Conservation (phyloP, 495 filamentous ascomycete species). For the Penicillium paradoxum region DNA sequence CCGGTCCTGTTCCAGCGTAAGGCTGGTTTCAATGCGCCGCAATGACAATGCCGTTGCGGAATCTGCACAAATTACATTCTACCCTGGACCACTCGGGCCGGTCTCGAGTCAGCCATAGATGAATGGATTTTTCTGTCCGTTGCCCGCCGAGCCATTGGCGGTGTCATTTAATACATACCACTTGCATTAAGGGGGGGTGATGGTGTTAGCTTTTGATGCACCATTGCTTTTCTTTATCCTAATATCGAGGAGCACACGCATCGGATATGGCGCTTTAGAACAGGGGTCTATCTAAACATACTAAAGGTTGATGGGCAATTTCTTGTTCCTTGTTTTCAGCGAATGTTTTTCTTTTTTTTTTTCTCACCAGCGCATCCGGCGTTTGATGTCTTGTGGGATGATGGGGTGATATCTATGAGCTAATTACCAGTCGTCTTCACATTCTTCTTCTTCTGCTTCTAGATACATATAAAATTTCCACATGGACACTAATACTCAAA, state of each 20-base stretch:
- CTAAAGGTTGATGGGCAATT: constrained; percentile 9
- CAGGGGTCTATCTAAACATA: constrained; percentile 17
- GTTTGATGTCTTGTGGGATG: constrained; percentile 20
- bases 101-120: constrained; percentile 16
- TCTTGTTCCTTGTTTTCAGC: constrained; percentile 25
- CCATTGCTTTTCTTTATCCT: neutral
- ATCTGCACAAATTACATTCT: constrained; percentile 1
- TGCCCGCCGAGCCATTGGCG: neutral
- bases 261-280: constrained; percentile 16
- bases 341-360: constrained; percentile 4
- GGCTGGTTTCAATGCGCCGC: neutral
- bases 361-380: constrained; percentile 18
- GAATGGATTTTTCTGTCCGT: neutral
- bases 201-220: neutral
- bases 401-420: constrained; percentile 13
- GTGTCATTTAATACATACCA: constrained; percentile 8
- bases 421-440: constrained; percentile 8
- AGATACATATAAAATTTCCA: neutral
- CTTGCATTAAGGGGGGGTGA: constrained; percentile 1
- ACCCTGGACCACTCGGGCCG: constrained; percentile 15
- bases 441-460: too few relatives aligned
- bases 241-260: constrained; percentile 11
- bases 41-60: neutral
- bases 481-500: neutral
- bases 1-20: constrained; percentile 13